Base-by-base conservation (phyloP, 1,284 basidiomycete species). In the Rhodotorula sp. region DNA sequence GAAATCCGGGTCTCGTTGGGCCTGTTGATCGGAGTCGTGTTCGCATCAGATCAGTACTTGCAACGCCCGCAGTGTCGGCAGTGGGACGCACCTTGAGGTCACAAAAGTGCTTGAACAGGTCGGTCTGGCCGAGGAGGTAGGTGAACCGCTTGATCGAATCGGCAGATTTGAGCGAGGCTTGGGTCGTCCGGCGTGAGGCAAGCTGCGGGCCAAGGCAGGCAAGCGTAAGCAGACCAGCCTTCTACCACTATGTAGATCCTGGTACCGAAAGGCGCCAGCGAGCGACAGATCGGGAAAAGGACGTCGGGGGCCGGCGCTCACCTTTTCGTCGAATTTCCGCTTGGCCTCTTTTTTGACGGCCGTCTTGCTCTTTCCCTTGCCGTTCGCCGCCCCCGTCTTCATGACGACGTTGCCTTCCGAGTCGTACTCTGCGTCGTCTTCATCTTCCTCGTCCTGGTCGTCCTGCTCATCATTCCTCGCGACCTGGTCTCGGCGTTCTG, bases 141-240 rank as follows among this genome's bases (percentile, higher is more conserved):
- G 91, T 92, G 80, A 96, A 97, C 20, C 93, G 89, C 81, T 96
- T 97, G 76, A 96, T 90, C 45, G 93, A 91, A 79, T 96, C 94
- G n/a, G 91, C 83, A 46, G 93, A 86, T 91, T 95, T 74, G 67
- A 73, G 74, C 8, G 67, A 51, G 0, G 67, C 65, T 56, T 75
- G 71, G 30, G 58, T 62, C 37, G 57, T 26, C 18, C 69, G 65
- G 18, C 69, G 57, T 22, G 60, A 59, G 3, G 69, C 63, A 54
- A 73, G 67, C 74, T 75, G 62, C 6, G 8, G 29, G 18, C 29
- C 30, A 45, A 6, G 24, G 42, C 17, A 0, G 8, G 4, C 7
- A 37, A 7, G 6, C 12, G 42, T 46, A 0, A 24, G n/a, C 7
- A 1, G 29, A 26, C 3, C 7, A 7, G n/a, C 29, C 12, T 29